Base-by-base conservation (phyloP, 2,329 filamentous ascomycete species). In the Diaporthe ampelina region DNA sequence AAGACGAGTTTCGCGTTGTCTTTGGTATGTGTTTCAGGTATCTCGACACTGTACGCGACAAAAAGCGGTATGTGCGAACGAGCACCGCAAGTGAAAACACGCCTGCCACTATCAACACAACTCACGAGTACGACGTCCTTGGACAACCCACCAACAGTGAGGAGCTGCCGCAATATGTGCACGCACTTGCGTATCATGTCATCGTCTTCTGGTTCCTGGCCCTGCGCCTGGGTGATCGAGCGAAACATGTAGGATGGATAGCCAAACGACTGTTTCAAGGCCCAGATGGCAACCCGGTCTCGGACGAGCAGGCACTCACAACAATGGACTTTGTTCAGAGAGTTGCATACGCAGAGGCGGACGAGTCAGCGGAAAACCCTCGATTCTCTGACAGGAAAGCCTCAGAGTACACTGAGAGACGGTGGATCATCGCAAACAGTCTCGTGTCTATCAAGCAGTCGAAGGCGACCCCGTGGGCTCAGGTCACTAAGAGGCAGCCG, bases 171-270 rank as follows among this genome's bases (percentile, higher is more conserved):
- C 94, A 97, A 82, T 99, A 99, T 81, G 94, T 99, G 35, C 97
- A 97, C 82, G 94, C 95, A 1, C 86, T 98, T 70, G 96, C 96
- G 11, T 98, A 98, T 81, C 95, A 98, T 81, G 95, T 98, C 78
- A 95, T 99, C 77, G 93, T 95, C 1, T 98, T 97, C 81, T 99
- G 97, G 97, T 99, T 98, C 81, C 88, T 99, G 78, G 94, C 95
- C 0, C 83, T 99, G 78, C 96, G 95, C 80, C 88, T 98, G 69
- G 91, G 93, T 50, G 95, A 98, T 81, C 92, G 97, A 68, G 91
- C 93, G 45, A 94, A 91, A 76, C 93, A 97, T 77, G 95, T 98
- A 69, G 91, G 92, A 37, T 98, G 95, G 94, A 98, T 99, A 77
- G 93, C 94, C 15, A 95, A 93, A 79, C 95, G 95, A 77, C 88